A percentile compares a stretch with the other conserved stretches of the same genome.
Evolutionary conservation across 1,284 basidiomycete genomes (phyloP).

Genomic region (Neolentinus lepideus): DNA sequence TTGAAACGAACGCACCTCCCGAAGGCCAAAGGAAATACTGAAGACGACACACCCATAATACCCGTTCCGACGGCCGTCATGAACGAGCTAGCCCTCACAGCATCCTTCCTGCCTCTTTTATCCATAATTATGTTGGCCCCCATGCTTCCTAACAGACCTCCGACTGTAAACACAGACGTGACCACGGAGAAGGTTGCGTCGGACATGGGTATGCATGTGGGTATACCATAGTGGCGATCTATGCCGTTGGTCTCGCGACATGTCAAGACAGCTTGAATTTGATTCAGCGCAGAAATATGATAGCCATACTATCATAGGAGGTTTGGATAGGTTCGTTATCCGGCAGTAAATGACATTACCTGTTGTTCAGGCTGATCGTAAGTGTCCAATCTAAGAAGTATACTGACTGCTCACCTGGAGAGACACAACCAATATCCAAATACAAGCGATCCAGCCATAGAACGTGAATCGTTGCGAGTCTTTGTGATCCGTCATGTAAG

Average conservation of each 20-base stretch:
- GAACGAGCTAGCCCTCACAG: conserved; percentile 50
- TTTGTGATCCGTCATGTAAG: not conserved
- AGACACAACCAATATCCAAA: conserved; percentile 56
- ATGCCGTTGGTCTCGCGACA: conserved; percentile 32
- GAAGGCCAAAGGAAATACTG: conserved; percentile 48
- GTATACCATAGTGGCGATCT: conserved; percentile 27
- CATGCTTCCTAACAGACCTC: conserved; percentile 77
- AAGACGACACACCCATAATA: conserved; percentile 58
- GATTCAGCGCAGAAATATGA: conserved; percentile 85
- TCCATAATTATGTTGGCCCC: conserved; percentile 68
- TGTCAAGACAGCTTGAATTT: conserved; percentile 74
- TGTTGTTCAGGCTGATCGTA: not conserved
- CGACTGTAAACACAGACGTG: conserved; percentile 84
- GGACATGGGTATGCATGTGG: conserved; percentile 73
- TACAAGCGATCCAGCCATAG: conserved; percentile 54
- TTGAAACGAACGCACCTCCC: conserved; percentile 49
- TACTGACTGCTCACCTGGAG: conserved; percentile 66
- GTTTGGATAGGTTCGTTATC: conserved; percentile 4
- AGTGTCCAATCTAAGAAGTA: too few relatives aligned
- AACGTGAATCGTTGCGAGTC: conserved; percentile 33
- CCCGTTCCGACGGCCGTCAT: conserved; percentile 54
- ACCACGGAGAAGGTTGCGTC: conserved; percentile 71
- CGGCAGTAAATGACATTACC: too few relatives aligned
- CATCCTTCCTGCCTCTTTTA: conserved; percentile 59
- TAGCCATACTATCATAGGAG: conserved; percentile 54